These are phyloP conservation scores for Aureobasidium sp. DNA, from an alignment of 2,329 filamentous ascomycete genomes.

Conservation along the genomic window DNA sequence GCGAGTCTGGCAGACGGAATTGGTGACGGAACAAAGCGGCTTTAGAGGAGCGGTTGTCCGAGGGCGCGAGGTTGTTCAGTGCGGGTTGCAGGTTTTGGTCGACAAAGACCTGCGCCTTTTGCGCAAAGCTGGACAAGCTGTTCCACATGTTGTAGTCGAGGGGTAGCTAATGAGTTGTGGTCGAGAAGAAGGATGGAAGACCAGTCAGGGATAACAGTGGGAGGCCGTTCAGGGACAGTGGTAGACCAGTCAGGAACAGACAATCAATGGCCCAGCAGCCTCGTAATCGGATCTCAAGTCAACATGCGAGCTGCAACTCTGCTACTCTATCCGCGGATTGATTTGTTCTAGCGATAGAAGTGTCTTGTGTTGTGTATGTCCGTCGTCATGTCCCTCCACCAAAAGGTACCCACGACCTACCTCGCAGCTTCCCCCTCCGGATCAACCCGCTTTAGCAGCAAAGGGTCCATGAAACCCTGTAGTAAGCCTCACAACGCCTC, in stretches of 20 bases:
- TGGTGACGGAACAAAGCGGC: conserved; percentile 94
- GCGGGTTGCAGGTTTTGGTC: conserved; percentile 77
- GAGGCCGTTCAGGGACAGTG: background rate
- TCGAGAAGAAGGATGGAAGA: background rate
- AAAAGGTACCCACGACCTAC: too few relatives aligned
- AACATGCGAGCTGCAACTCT: conserved; percentile 6
- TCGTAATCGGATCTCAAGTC: background rate
- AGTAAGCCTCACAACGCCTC: background rate
- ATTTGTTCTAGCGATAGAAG: conserved; percentile 3
- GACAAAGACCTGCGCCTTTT: conserved; percentile 96
- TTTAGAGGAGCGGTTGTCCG: conserved; percentile 89
- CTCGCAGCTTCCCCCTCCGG: conserved; percentile 16
- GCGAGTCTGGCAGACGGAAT: conserved; percentile 92
- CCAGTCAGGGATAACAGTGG: background rate
- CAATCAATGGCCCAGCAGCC: conserved; percentile 9
- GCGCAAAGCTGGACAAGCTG: conserved; percentile 82
- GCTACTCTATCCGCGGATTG: background rate
- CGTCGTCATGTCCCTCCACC: background rate
- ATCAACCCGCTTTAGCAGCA: background rate
- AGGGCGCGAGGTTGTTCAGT: conserved; percentile 65
- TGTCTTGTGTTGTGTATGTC: background rate
- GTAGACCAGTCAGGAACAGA: background rate
- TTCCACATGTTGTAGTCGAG: conserved; percentile 56
- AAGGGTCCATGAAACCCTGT: conserved; percentile 2
- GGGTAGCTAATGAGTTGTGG: background rate